A percentile compares a stretch with the other conserved stretches of the same genome.
Evolutionary conservation across 1,284 basidiomycete species (phyloP).

Genomic region (Ustilago vetiveriae): DNA sequence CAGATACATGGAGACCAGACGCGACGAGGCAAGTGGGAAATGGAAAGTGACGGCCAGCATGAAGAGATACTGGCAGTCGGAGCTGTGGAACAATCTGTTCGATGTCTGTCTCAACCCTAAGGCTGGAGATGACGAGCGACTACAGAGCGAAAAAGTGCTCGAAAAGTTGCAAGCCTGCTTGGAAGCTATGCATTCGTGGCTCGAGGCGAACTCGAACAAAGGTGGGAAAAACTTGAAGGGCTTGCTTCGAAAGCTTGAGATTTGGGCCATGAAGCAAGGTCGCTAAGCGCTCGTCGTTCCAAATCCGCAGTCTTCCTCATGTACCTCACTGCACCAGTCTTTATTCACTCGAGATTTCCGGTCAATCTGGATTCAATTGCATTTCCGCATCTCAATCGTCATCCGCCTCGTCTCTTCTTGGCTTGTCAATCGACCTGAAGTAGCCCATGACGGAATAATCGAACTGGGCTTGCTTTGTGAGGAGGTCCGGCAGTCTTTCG

Average conservation of each 20-base stretch:
- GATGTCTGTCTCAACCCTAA: constrained; percentile 82
- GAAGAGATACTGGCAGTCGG: constrained; percentile 94
- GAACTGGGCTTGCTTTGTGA: constrained; percentile 21
- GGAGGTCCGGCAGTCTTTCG: constrained; percentile 37
- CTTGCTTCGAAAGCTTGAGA: constrained; percentile 61
- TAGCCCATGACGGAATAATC: constrained; percentile 38
- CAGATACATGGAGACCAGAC: constrained; percentile 75
- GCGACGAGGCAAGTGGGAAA: constrained; percentile 6
- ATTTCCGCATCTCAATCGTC: neutral
- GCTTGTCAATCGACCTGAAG: constrained; percentile 33
- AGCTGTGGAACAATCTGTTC: constrained; percentile 86
- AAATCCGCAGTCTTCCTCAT: no score
- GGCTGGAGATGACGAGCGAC: constrained; percentile 46
- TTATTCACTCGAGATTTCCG: no score
- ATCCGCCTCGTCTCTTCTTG: neutral
- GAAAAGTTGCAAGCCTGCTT: constrained; percentile 73
- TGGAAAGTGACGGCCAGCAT: constrained; percentile 73
- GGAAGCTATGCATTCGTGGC: constrained; percentile 85
- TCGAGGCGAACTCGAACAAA: constrained; percentile 75
- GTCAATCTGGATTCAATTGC: neutral
- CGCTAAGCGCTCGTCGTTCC: constrained; percentile 1
- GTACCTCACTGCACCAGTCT: no score
- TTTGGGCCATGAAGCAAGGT: constrained; percentile 59
- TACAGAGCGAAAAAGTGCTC: constrained; percentile 76
- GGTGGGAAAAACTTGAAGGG: constrained; percentile 73